A percentile compares a stretch with the other conserved stretches of the same genome.
These are phyloP conservation scores for Ophiocordyceps australis DNA, from an alignment of 2,329 filamentous ascomycete genomes.

Conservation along the genomic window DNA sequence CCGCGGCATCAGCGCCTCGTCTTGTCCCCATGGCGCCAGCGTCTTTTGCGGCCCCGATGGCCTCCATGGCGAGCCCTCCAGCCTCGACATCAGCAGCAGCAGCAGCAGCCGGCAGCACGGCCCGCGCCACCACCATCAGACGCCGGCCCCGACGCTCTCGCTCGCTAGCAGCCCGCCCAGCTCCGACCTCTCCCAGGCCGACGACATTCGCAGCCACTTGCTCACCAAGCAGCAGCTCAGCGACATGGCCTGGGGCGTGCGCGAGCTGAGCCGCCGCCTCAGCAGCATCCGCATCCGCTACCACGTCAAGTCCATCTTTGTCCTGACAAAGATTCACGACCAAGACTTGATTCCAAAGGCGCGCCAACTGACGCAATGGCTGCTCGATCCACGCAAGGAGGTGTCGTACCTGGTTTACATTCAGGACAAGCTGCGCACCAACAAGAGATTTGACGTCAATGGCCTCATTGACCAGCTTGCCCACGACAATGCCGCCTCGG, in stretches of 20 bases:
- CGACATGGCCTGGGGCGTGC: conserved; percentile 93
- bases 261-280: conserved; percentile 73
- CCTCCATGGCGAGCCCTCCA: conserved; percentile 12
- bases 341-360: conserved; percentile 61
- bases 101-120: conserved; percentile 39
- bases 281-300: conserved; percentile 71
- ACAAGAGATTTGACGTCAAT: conserved; percentile 55
- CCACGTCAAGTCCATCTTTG: conserved; percentile 65
- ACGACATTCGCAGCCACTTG: conserved; percentile 43
- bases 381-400: conserved; percentile 52
- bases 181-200: conserved; percentile 16
- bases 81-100: conserved; percentile 19
- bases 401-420: conserved; percentile 65
- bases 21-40: too few species aligned
- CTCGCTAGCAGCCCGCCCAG: conserved; percentile 12
- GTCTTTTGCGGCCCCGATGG: too few species aligned
- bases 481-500: conserved; percentile 18
- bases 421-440: conserved; percentile 54
- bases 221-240: conserved; percentile 88
- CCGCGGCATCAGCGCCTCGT: conserved; percentile 6
- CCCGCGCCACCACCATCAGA: conserved; percentile 31
- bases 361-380: conserved; percentile 60
- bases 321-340: conserved; percentile 87
- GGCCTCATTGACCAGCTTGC: conserved; percentile 47
- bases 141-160: conserved; percentile 19